A percentile compares a stretch with the other conserved stretches of the same genome.
These are phyloP conservation scores for Chytridium lagenaria DNA, from an alignment of 371 early-diverging fungal genomes.

Conservation along the genomic window DNA sequence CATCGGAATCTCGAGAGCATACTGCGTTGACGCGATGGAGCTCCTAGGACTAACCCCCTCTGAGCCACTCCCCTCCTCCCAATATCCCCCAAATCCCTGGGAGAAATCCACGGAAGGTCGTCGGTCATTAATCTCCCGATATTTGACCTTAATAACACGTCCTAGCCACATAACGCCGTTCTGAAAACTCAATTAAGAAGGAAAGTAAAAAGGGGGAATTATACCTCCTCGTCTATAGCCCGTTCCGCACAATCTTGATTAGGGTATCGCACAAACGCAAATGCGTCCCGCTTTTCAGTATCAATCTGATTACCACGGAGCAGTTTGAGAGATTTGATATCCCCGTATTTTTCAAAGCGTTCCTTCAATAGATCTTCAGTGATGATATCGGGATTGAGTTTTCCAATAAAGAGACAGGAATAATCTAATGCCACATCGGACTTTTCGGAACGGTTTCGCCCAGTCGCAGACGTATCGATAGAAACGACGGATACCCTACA, in stretches of 20 bases:
- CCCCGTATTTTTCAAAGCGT: constrained; percentile 66
- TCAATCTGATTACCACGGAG: constrained; percentile 34
- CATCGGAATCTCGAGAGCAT: too few relatives aligned
- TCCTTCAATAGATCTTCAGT: constrained; percentile 54
- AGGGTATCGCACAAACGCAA: constrained; percentile 72
- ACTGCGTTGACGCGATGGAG: too few relatives aligned
- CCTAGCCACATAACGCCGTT: constrained; percentile 42
- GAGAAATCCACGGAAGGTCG: not conserved
- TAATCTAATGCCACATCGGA: not conserved
- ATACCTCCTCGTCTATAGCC: constrained; percentile 68
- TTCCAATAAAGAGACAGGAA: constrained; percentile 64
- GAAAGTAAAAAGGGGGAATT: not conserved
- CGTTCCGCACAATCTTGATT: constrained; percentile 51
- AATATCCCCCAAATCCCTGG: not conserved
- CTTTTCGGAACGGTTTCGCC: constrained; percentile 7
- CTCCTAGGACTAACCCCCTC: not conserved
- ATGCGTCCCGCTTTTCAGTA: constrained; percentile 39
- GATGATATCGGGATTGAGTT: constrained; percentile 59
- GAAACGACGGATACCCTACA: constrained; percentile 1
- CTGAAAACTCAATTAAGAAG: not conserved
- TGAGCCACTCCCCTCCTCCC: not conserved
- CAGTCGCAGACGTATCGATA: not conserved
- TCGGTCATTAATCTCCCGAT: constrained; percentile 36
- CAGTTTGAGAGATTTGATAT: constrained; percentile 56
- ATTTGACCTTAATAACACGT: constrained; percentile 42